Evolutionary conservation across 495 filamentous ascomycete genomes (phyloP).

Genomic region (Physcia stellaris): DNA sequence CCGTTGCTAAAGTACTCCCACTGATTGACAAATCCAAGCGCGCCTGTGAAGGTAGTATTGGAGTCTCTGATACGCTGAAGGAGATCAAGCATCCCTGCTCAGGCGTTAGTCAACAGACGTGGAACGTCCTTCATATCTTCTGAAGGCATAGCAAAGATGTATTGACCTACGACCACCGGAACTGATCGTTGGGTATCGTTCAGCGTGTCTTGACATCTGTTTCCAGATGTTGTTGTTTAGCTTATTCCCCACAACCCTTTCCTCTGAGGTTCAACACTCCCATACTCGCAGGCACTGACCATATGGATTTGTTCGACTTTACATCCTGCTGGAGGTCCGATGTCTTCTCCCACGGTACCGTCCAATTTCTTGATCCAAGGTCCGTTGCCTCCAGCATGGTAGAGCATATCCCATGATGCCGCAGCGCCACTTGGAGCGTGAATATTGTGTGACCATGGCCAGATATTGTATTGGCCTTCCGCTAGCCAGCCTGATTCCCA

Average conservation of each 20-base stretch:
- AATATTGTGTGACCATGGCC: not conserved
- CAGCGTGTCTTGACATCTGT: constrained; percentile 45
- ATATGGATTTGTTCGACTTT: constrained; percentile 43
- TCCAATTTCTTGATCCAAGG: constrained; percentile 43
- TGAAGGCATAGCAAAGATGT: not conserved
- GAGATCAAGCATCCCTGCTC: constrained; percentile 36
- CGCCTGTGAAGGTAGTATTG: constrained; percentile 29
- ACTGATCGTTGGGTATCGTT: constrained; percentile 42
- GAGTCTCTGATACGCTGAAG: constrained; percentile 29
- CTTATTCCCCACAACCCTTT: too few relatives aligned
- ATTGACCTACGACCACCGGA: constrained; percentile 34
- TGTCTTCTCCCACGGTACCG: constrained; percentile 24
- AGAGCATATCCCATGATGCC: constrained; percentile 35
- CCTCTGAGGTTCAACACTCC: not conserved
- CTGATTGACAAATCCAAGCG: constrained; percentile 38
- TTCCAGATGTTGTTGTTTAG: too few relatives aligned
- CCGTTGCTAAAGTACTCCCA: constrained; percentile 41
- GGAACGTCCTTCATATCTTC: not conserved
- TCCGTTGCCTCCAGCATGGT: constrained; percentile 45
- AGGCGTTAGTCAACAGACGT: constrained; percentile 5
- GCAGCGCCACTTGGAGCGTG: not conserved
- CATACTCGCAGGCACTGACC: constrained; percentile 22
- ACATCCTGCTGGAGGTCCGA: constrained; percentile 34
- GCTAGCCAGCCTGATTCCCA: not conserved
- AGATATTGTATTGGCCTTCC: not conserved